Base-by-base conservation (phyloP, 495 filamentous ascomycete species). In the Podospora australis region DNA sequence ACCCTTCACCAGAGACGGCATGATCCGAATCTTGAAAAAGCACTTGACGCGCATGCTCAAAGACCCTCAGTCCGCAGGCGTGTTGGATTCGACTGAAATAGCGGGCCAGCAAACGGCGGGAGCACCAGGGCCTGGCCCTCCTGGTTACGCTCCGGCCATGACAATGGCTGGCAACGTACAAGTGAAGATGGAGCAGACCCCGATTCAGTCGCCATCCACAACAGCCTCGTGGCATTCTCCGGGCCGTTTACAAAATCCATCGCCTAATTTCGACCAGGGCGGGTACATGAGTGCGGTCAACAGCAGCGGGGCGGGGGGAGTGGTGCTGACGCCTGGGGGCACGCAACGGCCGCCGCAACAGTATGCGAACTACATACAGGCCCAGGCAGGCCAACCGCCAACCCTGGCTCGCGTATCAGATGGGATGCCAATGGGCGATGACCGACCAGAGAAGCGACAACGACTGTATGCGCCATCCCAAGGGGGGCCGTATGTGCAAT, bases 1-100 rank as follows among this genome's bases (percentile, higher is more conserved):
- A 57, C 92, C 92, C 0, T 98, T 98, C 64, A 98, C 91, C 2
- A 90, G 90, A 62, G 91, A 96, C 63, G 91, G 90, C 44, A 85
- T 98, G 61, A 74, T 95, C 36, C 81, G 83, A 48, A 88, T 95
- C 70, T 77, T 98, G 11, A 88, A 91, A 64, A 94, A 89, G 58
- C 88, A 95, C 56, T 75, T 98, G 44, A 77, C 77, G 7, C 86
- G 88, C 63, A 75, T 96, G 59, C 56, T 80, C 53, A 74, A 73
- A 49, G 75, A 78, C 36, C 68, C 69, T 16, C 62, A 65, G 6
- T 54, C 57, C 6, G 40, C 52, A 6, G 50, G 28, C 10, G 52
- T 51, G 34, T 22, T 55, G 20, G 44, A 39, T 10, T 17, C 29
- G 3, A 50, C 51, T 28, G 56, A 53, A 6, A 39, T 41, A 26